Conservation (phyloP, 2,329 filamentous ascomycete genomes). For the Fonsecaea pedrosoi region DNA sequence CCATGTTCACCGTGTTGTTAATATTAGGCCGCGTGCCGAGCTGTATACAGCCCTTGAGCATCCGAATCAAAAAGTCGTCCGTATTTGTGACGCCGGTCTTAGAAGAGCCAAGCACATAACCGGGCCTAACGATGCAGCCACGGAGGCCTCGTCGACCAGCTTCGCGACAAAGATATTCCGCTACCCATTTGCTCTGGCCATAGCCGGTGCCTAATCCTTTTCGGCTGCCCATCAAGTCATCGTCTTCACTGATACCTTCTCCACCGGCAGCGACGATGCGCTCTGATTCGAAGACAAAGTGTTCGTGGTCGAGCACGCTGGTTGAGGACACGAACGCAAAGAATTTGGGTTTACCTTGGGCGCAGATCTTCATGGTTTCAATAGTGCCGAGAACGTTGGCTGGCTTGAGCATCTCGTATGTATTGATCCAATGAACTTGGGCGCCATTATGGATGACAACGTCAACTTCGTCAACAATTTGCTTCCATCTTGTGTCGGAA, state of each 20-base stretch:
- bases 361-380: slow-evolving; percentile 76
- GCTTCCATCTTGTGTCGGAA: slow-evolving; percentile 69
- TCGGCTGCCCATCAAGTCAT: slow-evolving; percentile 78
- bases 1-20: slow-evolving; percentile 84
- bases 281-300: slow-evolving; percentile 78
- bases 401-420: slow-evolving; percentile 73
- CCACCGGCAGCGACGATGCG: slow-evolving; percentile 66
- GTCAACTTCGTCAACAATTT: slow-evolving; percentile 70
- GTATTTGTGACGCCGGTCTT: slow-evolving; percentile 74
- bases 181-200: slow-evolving; percentile 88
- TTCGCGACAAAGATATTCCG: slow-evolving; percentile 74
- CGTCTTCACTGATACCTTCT: slow-evolving; percentile 72
- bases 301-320: slow-evolving; percentile 77
- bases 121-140: slow-evolving; percentile 79
- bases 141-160: slow-evolving; percentile 77
- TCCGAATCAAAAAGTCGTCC: slow-evolving; percentile 88
- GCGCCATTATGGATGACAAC: slow-evolving; percentile 84
- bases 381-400: slow-evolving; percentile 84
- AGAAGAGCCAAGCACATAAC: slow-evolving; percentile 81
- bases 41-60: slow-evolving; percentile 88
- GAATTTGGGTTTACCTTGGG: slow-evolving; percentile 76
- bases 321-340: slow-evolving; percentile 86
- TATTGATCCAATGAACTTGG: slow-evolving; percentile 77
- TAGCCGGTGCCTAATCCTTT: slow-evolving; percentile 84
- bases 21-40: slow-evolving; percentile 76